phyloP scores from a whole-genome alignment of 805 yeast genomes.

The Candida ovalis region DNA sequence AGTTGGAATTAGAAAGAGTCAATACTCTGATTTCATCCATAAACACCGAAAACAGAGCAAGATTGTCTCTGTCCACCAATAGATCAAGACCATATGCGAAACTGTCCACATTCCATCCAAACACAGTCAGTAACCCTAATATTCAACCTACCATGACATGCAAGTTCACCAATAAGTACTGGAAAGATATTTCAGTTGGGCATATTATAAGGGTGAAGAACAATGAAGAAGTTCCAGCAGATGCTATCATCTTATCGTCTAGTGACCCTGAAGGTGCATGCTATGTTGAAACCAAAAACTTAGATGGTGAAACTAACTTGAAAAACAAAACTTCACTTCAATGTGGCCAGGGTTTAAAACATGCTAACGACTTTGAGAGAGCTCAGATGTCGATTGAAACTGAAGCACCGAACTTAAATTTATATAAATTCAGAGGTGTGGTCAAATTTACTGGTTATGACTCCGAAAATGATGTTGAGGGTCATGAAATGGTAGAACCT shows the following conservation, averaged over 20 bases:
- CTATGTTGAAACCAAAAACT: constrained; percentile 62
- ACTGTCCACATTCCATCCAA: constrained; percentile 22
- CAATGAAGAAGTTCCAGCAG: constrained; percentile 81
- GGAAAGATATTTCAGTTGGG: constrained; percentile 74
- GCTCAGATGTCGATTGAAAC: constrained; percentile 60
- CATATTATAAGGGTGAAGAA: constrained; percentile 66
- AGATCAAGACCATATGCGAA: constrained; percentile 14
- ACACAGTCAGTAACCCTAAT: constrained; percentile 32
- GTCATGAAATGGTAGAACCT: constrained; percentile 46
- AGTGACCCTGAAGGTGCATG: constrained; percentile 68
- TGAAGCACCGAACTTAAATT: constrained; percentile 65
- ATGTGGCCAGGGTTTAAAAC: constrained; percentile 51
- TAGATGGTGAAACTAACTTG: constrained; percentile 76
- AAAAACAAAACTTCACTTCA: constrained; percentile 53
- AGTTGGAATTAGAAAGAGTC: constrained; percentile 10
- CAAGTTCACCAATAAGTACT: constrained; percentile 31
- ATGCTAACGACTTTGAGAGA: constrained; percentile 55
- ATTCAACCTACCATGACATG: constrained; percentile 30
- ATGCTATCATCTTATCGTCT: constrained; percentile 57
- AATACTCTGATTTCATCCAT: constrained; percentile 14
- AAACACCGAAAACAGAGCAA: constrained; percentile 1
- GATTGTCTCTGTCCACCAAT: constrained; percentile 14
- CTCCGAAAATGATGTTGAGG: constrained; percentile 27
- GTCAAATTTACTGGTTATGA: constrained; percentile 44
- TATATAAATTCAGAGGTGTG: constrained; percentile 66